Conservation (phyloP, 257 asterid genomes). For the Linaria vulgaris region DNA sequence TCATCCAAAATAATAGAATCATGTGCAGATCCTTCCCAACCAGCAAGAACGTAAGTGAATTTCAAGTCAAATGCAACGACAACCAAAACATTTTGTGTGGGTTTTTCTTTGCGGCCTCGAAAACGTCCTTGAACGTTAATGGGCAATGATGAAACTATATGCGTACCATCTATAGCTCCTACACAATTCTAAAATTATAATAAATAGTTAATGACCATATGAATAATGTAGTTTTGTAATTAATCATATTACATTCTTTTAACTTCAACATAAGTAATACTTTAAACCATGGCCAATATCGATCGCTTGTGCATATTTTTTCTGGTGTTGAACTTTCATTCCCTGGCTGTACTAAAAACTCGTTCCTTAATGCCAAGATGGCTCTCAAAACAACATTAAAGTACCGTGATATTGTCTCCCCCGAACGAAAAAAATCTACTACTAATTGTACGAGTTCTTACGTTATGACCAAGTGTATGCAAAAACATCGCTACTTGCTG, state of each 20-base stretch:
- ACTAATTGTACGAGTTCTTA: not conserved
- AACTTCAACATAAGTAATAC: not conserved
- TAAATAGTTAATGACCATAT: not conserved
- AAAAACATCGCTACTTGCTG: not conserved
- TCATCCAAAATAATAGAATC: too few species aligned
- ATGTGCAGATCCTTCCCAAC: constrained; percentile 18
- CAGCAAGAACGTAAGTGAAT: constrained; percentile 7
- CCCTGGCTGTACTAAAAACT: too few species aligned
- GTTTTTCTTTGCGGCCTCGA: too few species aligned
- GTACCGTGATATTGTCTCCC: not conserved
- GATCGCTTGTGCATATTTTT: not conserved
- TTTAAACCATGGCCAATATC: constrained; percentile 9
- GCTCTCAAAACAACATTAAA: too few species aligned
- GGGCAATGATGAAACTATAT: too few species aligned
- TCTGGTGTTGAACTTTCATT: too few species aligned
- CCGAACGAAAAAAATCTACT: constrained; percentile 5
- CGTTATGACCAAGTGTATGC: not conserved
- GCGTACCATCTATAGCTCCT: too few species aligned
- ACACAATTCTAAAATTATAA: not conserved
- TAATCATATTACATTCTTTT: not conserved
- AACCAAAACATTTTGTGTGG: too few species aligned
- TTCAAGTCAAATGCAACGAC: constrained; percentile 10
- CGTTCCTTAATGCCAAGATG: too few species aligned
- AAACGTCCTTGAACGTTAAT: too few species aligned
- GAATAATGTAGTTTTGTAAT: not conserved